phyloP scores from a whole-genome alignment of 2,329 filamentous ascomycete species.

The Fusarium coffeatum region DNA sequence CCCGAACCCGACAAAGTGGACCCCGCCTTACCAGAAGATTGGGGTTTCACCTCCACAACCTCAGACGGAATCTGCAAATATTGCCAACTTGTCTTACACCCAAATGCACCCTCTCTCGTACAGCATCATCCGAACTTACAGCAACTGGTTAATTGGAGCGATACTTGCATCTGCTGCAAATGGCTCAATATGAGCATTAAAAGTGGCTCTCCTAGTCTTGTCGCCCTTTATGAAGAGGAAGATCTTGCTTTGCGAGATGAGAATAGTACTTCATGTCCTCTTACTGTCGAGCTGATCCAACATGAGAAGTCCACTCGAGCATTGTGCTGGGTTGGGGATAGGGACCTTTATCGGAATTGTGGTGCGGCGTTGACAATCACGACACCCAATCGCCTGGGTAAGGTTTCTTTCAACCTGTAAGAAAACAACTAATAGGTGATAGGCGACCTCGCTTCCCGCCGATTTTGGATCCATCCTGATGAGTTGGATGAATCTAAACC shows the following conservation, averaged over 20 bases:
- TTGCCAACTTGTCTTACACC: slow-evolving; percentile 4
- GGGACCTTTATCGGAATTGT: background rate
- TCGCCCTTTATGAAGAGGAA: background rate
- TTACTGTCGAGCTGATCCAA: background rate
- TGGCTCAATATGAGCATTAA: slow-evolving; percentile 12
- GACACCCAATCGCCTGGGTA: slow-evolving; percentile 3
- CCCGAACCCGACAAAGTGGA: background rate
- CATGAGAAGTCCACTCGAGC: background rate
- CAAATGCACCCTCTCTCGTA: background rate
- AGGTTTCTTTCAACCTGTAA: rapidly evolving
- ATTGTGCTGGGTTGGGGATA: background rate
- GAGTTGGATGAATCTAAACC: background rate
- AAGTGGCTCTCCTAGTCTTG: background rate
- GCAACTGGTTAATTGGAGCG: background rate
- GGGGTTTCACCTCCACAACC: slow-evolving; percentile 2
- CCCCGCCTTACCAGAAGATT: background rate
- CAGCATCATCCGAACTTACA: slow-evolving; percentile 1
- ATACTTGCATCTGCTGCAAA: slow-evolving; percentile 1
- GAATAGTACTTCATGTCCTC: background rate
- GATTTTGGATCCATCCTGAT: background rate
- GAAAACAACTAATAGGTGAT: rapidly evolving
- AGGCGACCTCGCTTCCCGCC: background rate
- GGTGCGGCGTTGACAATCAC: background rate
- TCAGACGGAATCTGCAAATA: slow-evolving; percentile 11
- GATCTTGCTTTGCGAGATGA: background rate